Evolutionary conservation across 2,329 filamentous ascomycete genomes (phyloP).

Genomic region (Colletotrichum sp.): DNA sequence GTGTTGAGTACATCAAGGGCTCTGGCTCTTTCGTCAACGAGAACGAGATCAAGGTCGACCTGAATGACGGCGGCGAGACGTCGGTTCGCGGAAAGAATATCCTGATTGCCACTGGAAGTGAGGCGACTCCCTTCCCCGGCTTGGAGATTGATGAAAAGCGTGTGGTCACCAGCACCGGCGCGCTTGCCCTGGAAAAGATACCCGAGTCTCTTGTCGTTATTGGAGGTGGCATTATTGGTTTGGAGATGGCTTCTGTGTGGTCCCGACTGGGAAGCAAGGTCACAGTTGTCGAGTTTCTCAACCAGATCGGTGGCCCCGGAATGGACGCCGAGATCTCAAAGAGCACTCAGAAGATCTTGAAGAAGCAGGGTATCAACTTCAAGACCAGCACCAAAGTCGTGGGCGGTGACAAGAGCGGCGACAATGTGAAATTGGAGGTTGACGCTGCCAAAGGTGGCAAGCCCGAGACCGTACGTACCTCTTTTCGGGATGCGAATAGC

Average conservation of each 20-base stretch:
- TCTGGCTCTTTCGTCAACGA: conserved; percentile 86
- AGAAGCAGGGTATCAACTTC: conserved; percentile 98
- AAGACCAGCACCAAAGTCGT: conserved; percentile 97
- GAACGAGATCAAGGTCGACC: conserved; percentile 88
- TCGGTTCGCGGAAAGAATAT: conserved; percentile 94
- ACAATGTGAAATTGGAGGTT: conserved; percentile 80
- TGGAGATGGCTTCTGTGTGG: conserved; percentile 99
- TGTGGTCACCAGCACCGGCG: conserved; percentile 95
- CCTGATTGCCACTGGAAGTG: conserved; percentile 93
- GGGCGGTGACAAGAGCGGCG: conserved; percentile 79
- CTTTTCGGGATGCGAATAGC: not conserved
- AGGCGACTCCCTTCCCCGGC: conserved; percentile 95
- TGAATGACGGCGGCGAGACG: conserved; percentile 90
- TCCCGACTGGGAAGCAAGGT: conserved; percentile 92
- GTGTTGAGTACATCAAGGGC: conserved; percentile 97
- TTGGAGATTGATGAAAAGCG: conserved; percentile 97
- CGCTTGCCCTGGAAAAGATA: conserved; percentile 86
- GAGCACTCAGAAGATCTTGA: conserved; percentile 87
- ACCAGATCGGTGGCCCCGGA: conserved; percentile 95
- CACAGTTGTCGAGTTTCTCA: conserved; percentile 95
- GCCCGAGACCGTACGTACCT: conserved; percentile 76
- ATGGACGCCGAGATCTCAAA: conserved; percentile 97
- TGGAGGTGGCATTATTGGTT: conserved; percentile 96
- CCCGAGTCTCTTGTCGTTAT: conserved; percentile 98
- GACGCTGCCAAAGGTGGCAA: conserved; percentile 98